These are phyloP conservation scores for Fagopyrum homotropicum DNA, from an alignment of 148 eudicot species.

Conservation along the genomic window DNA sequence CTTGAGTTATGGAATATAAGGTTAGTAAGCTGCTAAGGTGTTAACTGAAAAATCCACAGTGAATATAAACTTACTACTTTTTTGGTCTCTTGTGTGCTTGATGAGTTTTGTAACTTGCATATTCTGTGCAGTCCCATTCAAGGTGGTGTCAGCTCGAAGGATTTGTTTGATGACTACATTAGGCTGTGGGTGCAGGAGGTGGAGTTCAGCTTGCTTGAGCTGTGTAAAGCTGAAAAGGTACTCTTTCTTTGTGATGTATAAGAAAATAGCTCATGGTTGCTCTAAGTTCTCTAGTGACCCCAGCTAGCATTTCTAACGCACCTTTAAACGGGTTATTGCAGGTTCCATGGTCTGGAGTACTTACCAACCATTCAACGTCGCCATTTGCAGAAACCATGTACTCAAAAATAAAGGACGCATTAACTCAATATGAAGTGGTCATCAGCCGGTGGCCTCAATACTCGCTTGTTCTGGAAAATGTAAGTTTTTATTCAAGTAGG, in stretches of 20 bases:
- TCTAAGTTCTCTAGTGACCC: background rate
- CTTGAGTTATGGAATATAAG: constrained; percentile 75
- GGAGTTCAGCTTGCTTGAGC: constrained; percentile 63
- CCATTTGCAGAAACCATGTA: constrained; percentile 82
- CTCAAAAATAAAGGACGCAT: constrained; percentile 47
- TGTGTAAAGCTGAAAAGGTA: constrained; percentile 87
- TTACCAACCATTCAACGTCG: constrained; percentile 71
- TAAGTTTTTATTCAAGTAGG: constrained; percentile 24
- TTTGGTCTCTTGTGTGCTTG: background rate
- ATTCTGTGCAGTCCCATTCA: constrained; percentile 39
- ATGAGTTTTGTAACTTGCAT: background rate
- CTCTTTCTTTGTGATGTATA: background rate
- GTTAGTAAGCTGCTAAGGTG: constrained; percentile 24
- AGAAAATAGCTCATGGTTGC: background rate
- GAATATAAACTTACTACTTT: background rate
- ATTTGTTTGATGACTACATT: constrained; percentile 61
- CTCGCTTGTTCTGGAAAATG: constrained; percentile 68
- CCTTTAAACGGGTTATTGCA: constrained; percentile 18
- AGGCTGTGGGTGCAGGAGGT: constrained; percentile 86
- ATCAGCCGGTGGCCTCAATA: constrained; percentile 89
- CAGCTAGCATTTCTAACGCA: background rate
- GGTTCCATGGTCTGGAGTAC: constrained; percentile 72
- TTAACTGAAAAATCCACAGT: background rate
- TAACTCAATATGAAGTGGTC: constrained; percentile 61
- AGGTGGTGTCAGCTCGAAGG: constrained; percentile 69